These are phyloP conservation scores for Durotheca rogersii DNA, from an alignment of 495 filamentous ascomycete species.

Conservation along the genomic window DNA sequence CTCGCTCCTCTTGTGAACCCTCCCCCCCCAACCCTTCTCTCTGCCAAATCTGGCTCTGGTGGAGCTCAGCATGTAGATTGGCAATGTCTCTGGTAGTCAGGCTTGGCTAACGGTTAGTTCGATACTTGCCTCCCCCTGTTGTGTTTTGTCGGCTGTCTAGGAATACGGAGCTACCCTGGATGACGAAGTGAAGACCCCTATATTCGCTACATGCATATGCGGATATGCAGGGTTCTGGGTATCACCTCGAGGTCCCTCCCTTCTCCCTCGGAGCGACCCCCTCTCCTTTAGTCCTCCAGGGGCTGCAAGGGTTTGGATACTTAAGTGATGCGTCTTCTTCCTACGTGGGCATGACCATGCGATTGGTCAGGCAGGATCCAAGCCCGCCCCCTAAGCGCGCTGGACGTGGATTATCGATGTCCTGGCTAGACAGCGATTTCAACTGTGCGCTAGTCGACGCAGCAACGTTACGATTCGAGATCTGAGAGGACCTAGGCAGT, in stretches of 20 bases:
- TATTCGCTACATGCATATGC: constrained; percentile 1
- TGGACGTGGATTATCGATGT: constrained; percentile 13
- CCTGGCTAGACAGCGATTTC: constrained; percentile 18
- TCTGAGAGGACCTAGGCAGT: constrained; percentile 26
- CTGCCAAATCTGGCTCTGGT: too few species aligned
- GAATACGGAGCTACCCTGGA: background rate
- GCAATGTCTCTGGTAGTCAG: too few species aligned
- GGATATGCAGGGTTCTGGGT: background rate
- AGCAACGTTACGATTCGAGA: constrained; percentile 32
- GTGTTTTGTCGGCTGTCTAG: constrained; percentile 1
- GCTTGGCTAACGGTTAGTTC: too few species aligned
- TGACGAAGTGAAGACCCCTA: background rate
- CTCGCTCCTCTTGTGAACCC: too few species aligned
- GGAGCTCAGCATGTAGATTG: too few species aligned
- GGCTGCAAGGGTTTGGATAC: too few species aligned
- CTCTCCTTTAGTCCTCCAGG: too few species aligned
- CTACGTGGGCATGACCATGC: constrained; percentile 2
- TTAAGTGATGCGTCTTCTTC: too few species aligned
- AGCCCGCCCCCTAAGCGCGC: constrained; percentile 6
- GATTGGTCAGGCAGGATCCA: constrained; percentile 11
- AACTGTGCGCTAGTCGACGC: constrained; percentile 18
- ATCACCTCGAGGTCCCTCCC: background rate
- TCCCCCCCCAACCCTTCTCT: too few species aligned
- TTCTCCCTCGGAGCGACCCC: too few species aligned
- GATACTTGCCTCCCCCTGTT: constrained; percentile 4